Evolutionary conservation across 805 yeast species (phyloP), one percentile per base, ranked within the genome.

Genomic region (Metschnikowia kofuensis): DNA sequence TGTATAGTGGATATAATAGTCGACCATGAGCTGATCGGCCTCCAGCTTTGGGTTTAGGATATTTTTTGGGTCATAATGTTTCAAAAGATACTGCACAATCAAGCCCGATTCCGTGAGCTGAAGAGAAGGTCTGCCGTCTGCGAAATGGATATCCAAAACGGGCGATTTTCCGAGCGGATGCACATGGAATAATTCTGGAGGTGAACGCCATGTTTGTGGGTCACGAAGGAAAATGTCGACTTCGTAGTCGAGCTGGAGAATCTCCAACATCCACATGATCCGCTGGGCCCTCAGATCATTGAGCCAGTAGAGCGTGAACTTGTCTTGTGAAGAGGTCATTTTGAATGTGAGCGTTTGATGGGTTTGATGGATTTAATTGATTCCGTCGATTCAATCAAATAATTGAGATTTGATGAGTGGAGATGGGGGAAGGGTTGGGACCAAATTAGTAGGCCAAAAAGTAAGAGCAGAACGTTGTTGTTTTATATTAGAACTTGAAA

Each of bases 161-260:
- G 92, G 92, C 0, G 82, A 68, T 58, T 81, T 82, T 0, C 89
- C 90, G 21, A 80, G 64, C 9, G 87, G 85, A 58, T 82, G 86
- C 10, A 83, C 66, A 36, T 76, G 68, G 50, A 70, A 70, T 36
- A 84, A 63, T 35, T 69, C 81, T 7, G 56, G 54, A 34, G 65
- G 58, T 2, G 70, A 72, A 38, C 79, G 66, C 64, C 72, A 72
- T 15, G 72, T 69, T 8, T 68, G 65, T 2, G 72, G 68, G 52
- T 78, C 69, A 43, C 90, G 73, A 48, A 75, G 64, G 62, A 80
- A 83, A 2, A 76, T 59, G 53, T 79, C 76, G 15, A 83, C 64
- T 12, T 77, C 79, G 58, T 82, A 85, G 27, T 78, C 78, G 7
- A 84, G 59, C 11, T 70, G 71, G 12, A 86, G 66, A 44, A 82